Conservation (phyloP, 345 rosid species). For the Eucalyptus virginea region DNA sequence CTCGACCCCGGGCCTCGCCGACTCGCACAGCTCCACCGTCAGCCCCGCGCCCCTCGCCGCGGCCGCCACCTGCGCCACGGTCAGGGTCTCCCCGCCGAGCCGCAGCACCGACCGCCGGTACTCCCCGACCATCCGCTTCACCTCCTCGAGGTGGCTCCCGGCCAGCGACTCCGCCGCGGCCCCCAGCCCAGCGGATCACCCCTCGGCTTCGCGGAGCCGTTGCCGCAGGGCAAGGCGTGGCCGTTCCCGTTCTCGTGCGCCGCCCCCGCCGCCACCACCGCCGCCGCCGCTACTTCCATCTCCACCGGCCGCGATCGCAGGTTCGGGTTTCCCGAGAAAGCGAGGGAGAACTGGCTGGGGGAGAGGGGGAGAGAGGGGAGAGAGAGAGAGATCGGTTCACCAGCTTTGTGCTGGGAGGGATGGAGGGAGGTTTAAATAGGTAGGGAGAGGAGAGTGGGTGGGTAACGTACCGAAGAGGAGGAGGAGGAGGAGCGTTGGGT, state of each 20-base stretch:
- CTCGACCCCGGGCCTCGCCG: constrained; percentile 42
- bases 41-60: constrained; percentile 24
- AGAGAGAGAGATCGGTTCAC: not conserved
- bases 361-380: not conserved
- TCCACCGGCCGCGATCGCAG: not conserved
- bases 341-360: not conserved
- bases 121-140: constrained; percentile 65
- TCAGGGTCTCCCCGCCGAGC: constrained; percentile 66
- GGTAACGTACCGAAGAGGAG: not conserved
- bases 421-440: not conserved
- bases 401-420: not conserved
- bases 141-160: constrained; percentile 89
- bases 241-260: not conserved
- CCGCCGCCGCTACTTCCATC: not conserved
- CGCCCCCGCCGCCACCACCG: not conserved
- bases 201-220: not conserved
- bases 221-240: not conserved
- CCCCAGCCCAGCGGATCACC: constrained; percentile 78
- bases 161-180: constrained; percentile 58
- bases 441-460: not conserved
- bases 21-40: constrained; percentile 45
- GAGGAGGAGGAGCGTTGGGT: not conserved
- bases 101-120: constrained; percentile 46
- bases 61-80: constrained; percentile 71
- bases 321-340: not conserved